phyloP scores from a whole-genome alignment of 148 eudicot genomes.

The Bassia scoparia region DNA sequence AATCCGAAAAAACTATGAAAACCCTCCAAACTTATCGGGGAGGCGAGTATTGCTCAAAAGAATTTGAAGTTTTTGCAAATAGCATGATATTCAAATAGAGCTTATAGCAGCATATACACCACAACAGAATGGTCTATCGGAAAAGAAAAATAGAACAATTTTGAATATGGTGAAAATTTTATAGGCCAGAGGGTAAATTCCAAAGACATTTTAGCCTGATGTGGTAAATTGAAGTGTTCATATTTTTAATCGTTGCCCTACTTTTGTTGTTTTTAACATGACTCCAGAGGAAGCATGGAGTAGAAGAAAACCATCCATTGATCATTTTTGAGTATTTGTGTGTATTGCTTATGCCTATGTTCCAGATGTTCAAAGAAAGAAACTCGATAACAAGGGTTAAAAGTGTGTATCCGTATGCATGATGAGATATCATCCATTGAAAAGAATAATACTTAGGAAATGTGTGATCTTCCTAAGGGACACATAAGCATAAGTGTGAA shows the following conservation, averaged over 20 bases:
- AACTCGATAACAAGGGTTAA: not conserved
- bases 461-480: conserved; percentile 1
- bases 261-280: conserved; percentile 6
- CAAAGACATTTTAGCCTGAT: not conserved
- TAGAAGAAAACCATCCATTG: not conserved
- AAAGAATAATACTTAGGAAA: not conserved
- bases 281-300: conserved; percentile 11
- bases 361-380: not conserved
- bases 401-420: conserved; percentile 1
- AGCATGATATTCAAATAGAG: conserved; percentile 5
- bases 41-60: conserved; percentile 15
- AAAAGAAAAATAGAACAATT: not conserved
- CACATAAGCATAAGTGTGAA: not conserved
- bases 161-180: conserved; percentile 15
- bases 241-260: conserved; percentile 2
- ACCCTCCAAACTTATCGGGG: conserved; percentile 11
- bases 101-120: conserved; percentile 5
- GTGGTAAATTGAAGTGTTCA: conserved; percentile 12
- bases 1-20: conserved; percentile 5
- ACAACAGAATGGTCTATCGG: conserved; percentile 3
- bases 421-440: not conserved
- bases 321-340: conserved; percentile 4
- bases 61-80: conserved; percentile 16
- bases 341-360: conserved; percentile 8
- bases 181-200: not conserved